phyloP scores from a whole-genome alignment of 208 protist species.

The Phytomonas sp. region DNA sequence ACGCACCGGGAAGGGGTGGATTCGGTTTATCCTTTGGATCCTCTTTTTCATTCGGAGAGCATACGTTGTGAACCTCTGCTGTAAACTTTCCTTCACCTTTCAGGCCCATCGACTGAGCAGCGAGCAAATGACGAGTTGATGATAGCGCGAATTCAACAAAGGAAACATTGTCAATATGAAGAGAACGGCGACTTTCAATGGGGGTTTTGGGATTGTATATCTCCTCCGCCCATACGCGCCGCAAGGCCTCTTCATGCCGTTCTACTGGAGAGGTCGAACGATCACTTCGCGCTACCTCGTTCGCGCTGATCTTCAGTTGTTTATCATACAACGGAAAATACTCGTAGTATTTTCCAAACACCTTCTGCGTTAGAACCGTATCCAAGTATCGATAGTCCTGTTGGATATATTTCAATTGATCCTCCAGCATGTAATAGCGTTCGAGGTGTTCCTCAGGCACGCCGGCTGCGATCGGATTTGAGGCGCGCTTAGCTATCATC shows the following conservation, averaged over 20 bases:
- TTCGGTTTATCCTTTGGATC: not conserved
- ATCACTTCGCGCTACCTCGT: slow-evolving; percentile 7
- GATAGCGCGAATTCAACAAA: slow-evolving; percentile 20
- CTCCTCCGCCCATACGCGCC: not conserved
- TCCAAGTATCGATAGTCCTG: slow-evolving; percentile 25
- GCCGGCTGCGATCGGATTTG: slow-evolving; percentile 31
- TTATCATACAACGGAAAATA: slow-evolving; percentile 42
- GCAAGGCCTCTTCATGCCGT: not conserved
- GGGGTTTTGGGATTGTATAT: not conserved
- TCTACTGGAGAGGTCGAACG: not conserved
- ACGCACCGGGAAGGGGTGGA: not conserved
- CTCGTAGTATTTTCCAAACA: slow-evolving; percentile 65
- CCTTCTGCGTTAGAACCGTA: slow-evolving; percentile 26
- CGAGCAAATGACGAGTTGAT: slow-evolving; percentile 22
- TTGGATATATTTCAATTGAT: slow-evolving; percentile 7
- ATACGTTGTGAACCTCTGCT: not conserved
- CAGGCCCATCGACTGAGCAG: slow-evolving; percentile 17
- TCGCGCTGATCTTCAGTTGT: slow-evolving; percentile 6
- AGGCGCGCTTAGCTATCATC: slow-evolving; percentile 19
- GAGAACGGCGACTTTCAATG: not conserved
- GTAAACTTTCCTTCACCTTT: slow-evolving; percentile 3
- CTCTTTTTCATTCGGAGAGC: not conserved
- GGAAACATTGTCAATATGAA: slow-evolving; percentile 49
- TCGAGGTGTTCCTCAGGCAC: slow-evolving; percentile 33
- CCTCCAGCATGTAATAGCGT: slow-evolving; percentile 17